Base-by-base conservation (phyloP, 2,329 filamentous ascomycete genomes). In the Davidsoniella eucalypti region DNA sequence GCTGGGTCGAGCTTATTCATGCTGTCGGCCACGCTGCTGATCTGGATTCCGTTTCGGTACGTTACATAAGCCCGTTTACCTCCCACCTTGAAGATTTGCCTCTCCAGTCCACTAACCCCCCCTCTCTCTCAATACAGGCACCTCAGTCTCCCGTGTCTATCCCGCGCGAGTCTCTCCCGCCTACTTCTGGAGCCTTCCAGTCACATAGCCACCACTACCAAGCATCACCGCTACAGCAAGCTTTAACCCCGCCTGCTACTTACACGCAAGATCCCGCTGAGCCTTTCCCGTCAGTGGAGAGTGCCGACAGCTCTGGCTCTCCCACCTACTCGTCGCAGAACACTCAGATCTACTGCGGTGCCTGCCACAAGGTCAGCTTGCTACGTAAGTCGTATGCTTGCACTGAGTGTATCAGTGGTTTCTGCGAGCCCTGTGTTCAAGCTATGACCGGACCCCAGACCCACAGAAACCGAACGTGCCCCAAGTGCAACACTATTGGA, bases 1-100 rank as follows among this genome's bases (percentile, higher is more conserved):
- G 90, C 59, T 96, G 90, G 92, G 87, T 94, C 65, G 90, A 96
- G 64, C 72, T 96, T 54, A 93, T 96, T 56, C 88, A 95, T 65
- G 90, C 90, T 48, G 90, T 85, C 37, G 66, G 67, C 54, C 65
- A 68, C 50, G 67, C 75, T 50, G 87, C 90, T 61, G 87, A 94
- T 63, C 87, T 88, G 61, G 88, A 94, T 64, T 77, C 90, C 62
- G 93, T 86, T 62, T 85, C 85, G 60, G 85, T 93, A 75, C 72
- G 80, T 72, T 44, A 18, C 16, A 42, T 43, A 33, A 23, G 26
- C 26, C 26, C 26, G 26, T 8, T 12, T 1, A 12, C 26, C 26
- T 42, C 25, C 41, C 44, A 39, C 36, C 16, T n/a, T 26, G n/a
- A 5, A 16, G 36, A 50, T 40, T 41, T 29, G 12, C 36, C 16